These are phyloP conservation scores for Candida loeiensis DNA, from an alignment of 805 yeast genomes.

Conservation along the genomic window DNA sequence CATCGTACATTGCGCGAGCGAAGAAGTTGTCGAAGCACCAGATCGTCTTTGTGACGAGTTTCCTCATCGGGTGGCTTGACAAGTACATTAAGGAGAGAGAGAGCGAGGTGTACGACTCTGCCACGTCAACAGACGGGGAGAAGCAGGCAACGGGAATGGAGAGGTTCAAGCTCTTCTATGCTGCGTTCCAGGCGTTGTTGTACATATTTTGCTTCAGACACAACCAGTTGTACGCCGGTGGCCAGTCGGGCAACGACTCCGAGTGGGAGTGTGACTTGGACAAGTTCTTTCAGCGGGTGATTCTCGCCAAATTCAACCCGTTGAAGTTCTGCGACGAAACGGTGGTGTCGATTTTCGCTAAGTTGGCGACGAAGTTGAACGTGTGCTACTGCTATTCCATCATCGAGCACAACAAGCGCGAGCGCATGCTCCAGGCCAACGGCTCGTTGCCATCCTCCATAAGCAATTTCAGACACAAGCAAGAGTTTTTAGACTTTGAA, in stretches of 20 bases:
- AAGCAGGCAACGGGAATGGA: conserved; percentile 71
- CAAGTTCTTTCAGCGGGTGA: conserved; percentile 79
- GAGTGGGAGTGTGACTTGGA: conserved; percentile 81
- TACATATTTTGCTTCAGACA: conserved; percentile 92
- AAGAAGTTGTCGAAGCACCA: conserved; percentile 66
- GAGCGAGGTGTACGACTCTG: conserved; percentile 58
- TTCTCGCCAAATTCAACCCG: conserved; percentile 88
- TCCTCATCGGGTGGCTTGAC: conserved; percentile 78
- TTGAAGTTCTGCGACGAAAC: conserved; percentile 90
- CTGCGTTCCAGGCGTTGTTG: conserved; percentile 84
- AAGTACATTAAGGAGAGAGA: conserved; percentile 83
- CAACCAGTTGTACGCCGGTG: conserved; percentile 46
- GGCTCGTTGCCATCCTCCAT: conserved; percentile 29
- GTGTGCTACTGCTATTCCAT: conserved; percentile 92
- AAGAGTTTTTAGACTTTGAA: conserved; percentile 83
- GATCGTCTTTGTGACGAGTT: conserved; percentile 76
- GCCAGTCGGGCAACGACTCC: conserved; percentile 17
- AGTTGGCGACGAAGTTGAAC: conserved; percentile 83
- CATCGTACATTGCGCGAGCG: conserved; percentile 89
- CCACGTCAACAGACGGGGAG: conserved; percentile 10
- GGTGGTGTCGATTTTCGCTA: conserved; percentile 90
- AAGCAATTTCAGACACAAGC: conserved; percentile 54
- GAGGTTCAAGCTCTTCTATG: conserved; percentile 82
- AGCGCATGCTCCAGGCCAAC: conserved; percentile 48
- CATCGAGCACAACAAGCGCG: conserved; percentile 83